These are phyloP conservation scores for Massariosphaeria phaeospora DNA, from an alignment of 495 filamentous ascomycete species.

Conservation along the genomic window DNA sequence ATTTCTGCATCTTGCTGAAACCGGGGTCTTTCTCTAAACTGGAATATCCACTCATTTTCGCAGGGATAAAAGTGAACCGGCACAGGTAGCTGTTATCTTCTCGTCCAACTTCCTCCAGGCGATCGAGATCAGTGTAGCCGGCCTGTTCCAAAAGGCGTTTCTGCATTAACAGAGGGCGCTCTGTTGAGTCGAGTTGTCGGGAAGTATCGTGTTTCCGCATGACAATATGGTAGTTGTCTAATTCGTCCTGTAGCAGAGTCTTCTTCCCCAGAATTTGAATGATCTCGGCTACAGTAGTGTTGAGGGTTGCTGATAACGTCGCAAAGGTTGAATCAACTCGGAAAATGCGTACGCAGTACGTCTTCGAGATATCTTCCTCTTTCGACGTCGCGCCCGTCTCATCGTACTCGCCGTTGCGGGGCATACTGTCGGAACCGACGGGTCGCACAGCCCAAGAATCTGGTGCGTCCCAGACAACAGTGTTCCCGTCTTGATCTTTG, in stretches of 20 bases:
- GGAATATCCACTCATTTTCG: slow-evolving; percentile 75
- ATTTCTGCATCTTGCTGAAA: slow-evolving; percentile 75
- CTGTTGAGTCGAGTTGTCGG: slow-evolving; percentile 67
- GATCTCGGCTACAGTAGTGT: slow-evolving; percentile 78
- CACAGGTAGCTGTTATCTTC: slow-evolving; percentile 97
- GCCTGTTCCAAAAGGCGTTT: slow-evolving; percentile 88
- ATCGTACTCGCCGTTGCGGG: slow-evolving; percentile 56
- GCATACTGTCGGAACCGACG: slow-evolving; percentile 58
- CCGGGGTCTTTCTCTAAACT: slow-evolving; percentile 72
- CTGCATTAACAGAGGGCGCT: slow-evolving; percentile 86
- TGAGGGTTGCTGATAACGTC: slow-evolving; percentile 73
- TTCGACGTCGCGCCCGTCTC: slow-evolving; percentile 52
- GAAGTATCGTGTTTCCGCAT: slow-evolving; percentile 89
- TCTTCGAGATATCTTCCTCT: slow-evolving; percentile 59
- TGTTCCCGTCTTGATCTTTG: slow-evolving; percentile 30
- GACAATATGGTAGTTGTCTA: slow-evolving; percentile 92
- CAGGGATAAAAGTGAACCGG: slow-evolving; percentile 88
- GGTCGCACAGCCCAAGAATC: slow-evolving; percentile 89
- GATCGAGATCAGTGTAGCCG: slow-evolving; percentile 82
- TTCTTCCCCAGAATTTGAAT: slow-evolving; percentile 81
- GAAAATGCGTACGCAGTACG: slow-evolving; percentile 94
- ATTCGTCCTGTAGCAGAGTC: slow-evolving; percentile 79
- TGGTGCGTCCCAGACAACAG: slow-evolving; percentile 72
- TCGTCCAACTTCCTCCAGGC: slow-evolving; percentile 88
- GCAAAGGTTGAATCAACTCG: slow-evolving; percentile 89